Conservation (phyloP, 192 early-diverging fungal genomes). For the Umbelopsis vinacea region DNA sequence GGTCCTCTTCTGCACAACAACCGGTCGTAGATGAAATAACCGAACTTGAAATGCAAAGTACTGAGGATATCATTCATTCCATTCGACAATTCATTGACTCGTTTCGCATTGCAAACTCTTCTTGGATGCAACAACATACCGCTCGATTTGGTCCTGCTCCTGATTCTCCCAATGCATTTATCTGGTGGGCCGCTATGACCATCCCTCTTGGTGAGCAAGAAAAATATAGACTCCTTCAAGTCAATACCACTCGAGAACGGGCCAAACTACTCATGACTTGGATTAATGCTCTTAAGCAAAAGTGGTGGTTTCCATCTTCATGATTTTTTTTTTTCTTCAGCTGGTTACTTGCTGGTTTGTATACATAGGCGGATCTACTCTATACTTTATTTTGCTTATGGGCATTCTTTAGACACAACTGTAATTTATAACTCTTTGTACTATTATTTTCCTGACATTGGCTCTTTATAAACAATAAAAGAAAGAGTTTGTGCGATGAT, state of each 20-base stretch:
- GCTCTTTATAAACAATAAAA: too few relatives aligned
- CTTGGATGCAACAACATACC: conserved; percentile 43
- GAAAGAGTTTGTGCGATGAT: too few relatives aligned
- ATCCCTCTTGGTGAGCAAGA: conserved; percentile 47
- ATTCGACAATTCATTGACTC: conserved; percentile 40
- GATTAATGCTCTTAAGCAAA: conserved; percentile 37
- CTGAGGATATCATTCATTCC: conserved; percentile 38
- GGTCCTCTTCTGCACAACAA: conserved; percentile 1
- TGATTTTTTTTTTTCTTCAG: too few relatives aligned
- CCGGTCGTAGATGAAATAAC: background rate
- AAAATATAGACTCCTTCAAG: conserved; percentile 47
- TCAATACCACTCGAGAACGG: conserved; percentile 48
- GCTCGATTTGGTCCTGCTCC: conserved; percentile 45
- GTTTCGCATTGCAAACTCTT: conserved; percentile 36
- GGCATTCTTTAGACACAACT: too few relatives aligned
- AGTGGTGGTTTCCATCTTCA: conserved; percentile 17
- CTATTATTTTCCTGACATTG: too few relatives aligned
- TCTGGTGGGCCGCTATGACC: conserved; percentile 56
- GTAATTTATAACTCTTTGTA: too few relatives aligned
- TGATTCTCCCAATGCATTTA: conserved; percentile 43
- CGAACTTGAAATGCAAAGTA: conserved; percentile 10
- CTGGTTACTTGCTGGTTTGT: too few relatives aligned
- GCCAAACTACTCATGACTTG: conserved; percentile 46
- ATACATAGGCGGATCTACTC: background rate
- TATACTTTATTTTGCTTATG: too few relatives aligned